Conservation (phyloP, 257 asterid genomes). For the Apocynum venetum region DNA sequence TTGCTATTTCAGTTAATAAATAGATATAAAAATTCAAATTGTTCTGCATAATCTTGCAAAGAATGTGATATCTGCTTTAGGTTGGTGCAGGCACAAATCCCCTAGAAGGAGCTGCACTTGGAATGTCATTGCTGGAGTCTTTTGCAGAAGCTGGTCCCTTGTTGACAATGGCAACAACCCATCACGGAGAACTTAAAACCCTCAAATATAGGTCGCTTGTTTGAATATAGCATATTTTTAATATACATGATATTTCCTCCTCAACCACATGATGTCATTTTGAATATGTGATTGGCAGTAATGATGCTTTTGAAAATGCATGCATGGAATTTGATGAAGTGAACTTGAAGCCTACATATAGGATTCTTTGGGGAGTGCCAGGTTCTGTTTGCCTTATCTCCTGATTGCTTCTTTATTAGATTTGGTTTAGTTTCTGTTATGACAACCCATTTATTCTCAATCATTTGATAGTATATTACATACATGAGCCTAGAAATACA, state of each 20-base stretch:
- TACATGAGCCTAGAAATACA: background rate
- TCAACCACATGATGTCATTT: conserved; percentile 24
- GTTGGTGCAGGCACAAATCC: conserved; percentile 99
- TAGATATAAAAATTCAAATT: background rate
- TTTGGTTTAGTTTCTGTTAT: background rate
- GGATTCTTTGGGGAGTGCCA: conserved; percentile 99
- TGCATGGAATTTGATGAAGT: conserved; percentile 97
- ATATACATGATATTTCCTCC: conserved; percentile 14
- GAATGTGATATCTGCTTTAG: conserved; percentile 31
- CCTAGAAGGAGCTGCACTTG: conserved; percentile 95
- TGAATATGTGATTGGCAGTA: conserved; percentile 49
- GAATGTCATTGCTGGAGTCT: conserved; percentile 93
- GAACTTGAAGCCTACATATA: conserved; percentile 85
- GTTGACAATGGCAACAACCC: conserved; percentile 90
- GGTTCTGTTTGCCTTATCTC: conserved; percentile 40
- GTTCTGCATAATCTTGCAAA: background rate
- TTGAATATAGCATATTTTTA: conserved; percentile 19
- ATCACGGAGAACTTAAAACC: conserved; percentile 96
- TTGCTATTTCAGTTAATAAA: background rate
- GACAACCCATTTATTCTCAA: background rate
- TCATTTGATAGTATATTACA: background rate
- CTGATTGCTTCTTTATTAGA: background rate
- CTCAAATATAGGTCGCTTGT: conserved; percentile 79
- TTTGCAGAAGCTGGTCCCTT: conserved; percentile 74
- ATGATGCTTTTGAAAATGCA: conserved; percentile 84